Base-by-base conservation (phyloP, 805 yeast species). In the Citeromyces matritensis region DNA sequence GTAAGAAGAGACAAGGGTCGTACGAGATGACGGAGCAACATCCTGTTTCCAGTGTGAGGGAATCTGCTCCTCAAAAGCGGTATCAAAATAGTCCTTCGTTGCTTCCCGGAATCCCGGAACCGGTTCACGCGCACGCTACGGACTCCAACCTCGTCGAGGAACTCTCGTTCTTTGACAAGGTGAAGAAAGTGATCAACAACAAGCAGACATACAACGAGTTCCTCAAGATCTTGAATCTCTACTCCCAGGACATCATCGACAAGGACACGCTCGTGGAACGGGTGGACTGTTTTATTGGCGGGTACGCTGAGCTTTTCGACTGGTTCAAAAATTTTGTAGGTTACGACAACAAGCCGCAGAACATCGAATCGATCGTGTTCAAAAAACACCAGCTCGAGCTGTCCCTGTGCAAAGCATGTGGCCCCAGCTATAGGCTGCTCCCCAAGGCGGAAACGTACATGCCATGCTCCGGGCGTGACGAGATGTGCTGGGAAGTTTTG, bases 381-480 rank as follows among this genome's bases (percentile, higher is more conserved):
- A 85, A 82, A 51, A 91, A 91, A 53, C 97, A 88, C 48, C 85
- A 80, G 42, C 60, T 91, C 37, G 97, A 91, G 45, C 65, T 91
- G 35, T 75, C 88, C 21, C 64, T 83, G 44, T 91, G 97, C 57
- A 83, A 91, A 51, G 81, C 95, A 4, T 83, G 82, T 47, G 97
- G 97, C 8, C 96, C 97, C 12, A 81, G 95, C 28, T 91, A 91
- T 53, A 73, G 96, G 47, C 72, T 81, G 45, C 63, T 88, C 33
- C 98, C 98, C 17, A 86, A 86, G 45, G 72, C 91, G 1, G 97
- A 88, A 51, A 83, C 95, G 0, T 81, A 73, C 47, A 85, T 85
- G 94, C 96, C 97, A 14, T 88, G 97, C 45, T 81, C 94, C 7
- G 98, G 98, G 11, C 73, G 99, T 45, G 99, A 91, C 55, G 97